These are phyloP conservation scores for Microcos paniculata DNA, from an alignment of 345 rosid species.

Conservation along the genomic window DNA sequence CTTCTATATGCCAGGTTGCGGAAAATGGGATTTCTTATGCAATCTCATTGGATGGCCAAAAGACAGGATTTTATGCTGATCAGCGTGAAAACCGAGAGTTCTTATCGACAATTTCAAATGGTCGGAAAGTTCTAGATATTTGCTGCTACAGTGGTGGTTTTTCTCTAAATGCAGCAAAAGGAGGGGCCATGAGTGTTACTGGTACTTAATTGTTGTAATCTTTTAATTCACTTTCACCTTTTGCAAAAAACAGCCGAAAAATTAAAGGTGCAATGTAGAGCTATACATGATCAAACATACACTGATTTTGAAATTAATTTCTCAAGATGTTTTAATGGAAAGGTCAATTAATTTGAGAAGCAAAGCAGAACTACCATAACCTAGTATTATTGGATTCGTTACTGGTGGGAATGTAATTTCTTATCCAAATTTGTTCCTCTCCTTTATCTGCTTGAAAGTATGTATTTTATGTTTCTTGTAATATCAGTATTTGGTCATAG, in stretches of 20 bases:
- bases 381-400: not conserved
- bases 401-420: not conserved
- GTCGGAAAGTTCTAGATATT: slow-evolving; percentile 74
- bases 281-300: not conserved
- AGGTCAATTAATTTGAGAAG: not conserved
- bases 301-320: not conserved
- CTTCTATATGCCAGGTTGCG: slow-evolving; percentile 42
- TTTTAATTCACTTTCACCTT: not conserved
- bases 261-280: not conserved
- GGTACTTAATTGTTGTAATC: slow-evolving; percentile 35
- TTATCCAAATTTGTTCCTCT: not conserved
- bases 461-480: not conserved
- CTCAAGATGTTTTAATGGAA: not conserved
- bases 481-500: not conserved
- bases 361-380: not conserved
- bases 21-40: slow-evolving; percentile 79
- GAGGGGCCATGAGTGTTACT: slow-evolving; percentile 65
- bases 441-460: not conserved
- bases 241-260: not conserved
- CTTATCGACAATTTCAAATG: slow-evolving; percentile 64
- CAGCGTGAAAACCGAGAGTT: slow-evolving; percentile 75
- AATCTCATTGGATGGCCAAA: slow-evolving; percentile 72
- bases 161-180: slow-evolving; percentile 65
- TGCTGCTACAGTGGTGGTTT: slow-evolving; percentile 96
- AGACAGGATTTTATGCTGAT: slow-evolving; percentile 93